Evolutionary conservation across 2,329 filamentous ascomycete species (phyloP), one percentile per base, ranked within the genome.

Genomic region (Phialophora tarda): DNA sequence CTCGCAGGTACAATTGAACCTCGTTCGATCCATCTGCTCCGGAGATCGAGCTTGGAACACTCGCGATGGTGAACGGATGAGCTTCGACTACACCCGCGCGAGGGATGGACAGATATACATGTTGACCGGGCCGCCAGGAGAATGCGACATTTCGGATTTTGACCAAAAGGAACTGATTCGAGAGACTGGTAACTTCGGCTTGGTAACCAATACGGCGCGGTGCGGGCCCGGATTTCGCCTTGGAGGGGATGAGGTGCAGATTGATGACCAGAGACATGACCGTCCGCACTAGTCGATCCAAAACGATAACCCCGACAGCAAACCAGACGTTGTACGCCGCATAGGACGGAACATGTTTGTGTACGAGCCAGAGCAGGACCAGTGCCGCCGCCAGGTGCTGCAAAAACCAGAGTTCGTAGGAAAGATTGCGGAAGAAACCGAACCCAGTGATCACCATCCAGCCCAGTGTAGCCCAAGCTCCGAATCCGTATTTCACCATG

Each of bases 41-140:
- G 10, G 57, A 55, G 21, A 61, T 50, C 4, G 56, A 58, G 28
- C 38, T 64, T 21, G 66, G 60, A 14, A 66, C 26, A 28, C 65
- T 86, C 2, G 84, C 78, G 66, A 90, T 86, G 1, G 86, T 89
- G 72, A 89, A 89, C 0, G 88, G 88, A 69, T 90, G 88, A 24
- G 83, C 84, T 72, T 89, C 85, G 23, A 67, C 21, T 8, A 64
- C 50, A 12, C 65, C 65, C 2, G 55, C 62, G 2, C 65, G 65
- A 38, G 65, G 65, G 24, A 67, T 65, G 26, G 62, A 58, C 1
- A 89, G 76, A 1, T 85, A 86, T 23, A 82, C 80, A 73, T 90
- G 87, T 67, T 90, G 87, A 1, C 88, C 88, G 1, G 88, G 82
- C 32, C 76, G 80, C 88, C 88, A 90, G 14, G 74, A 77, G 60